Evolutionary conservation across 495 filamentous ascomycete species (phyloP).

Genomic region (Pseudoneurospora amorphoporcata): DNA sequence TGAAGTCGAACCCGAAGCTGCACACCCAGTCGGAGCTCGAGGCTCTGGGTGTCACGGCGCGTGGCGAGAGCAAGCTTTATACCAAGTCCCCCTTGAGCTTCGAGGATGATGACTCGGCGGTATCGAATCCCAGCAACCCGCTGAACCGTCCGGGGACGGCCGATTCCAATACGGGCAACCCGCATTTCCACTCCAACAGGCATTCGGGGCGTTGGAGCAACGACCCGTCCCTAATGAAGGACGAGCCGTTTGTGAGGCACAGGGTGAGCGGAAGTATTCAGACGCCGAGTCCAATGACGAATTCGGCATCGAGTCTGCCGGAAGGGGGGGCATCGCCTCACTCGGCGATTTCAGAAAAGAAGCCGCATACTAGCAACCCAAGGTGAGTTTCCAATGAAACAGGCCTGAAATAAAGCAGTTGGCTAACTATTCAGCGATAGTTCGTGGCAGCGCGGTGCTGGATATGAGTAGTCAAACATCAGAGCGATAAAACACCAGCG

Average conservation of each 20-base stretch:
- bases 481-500: background rate
- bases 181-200: constrained; percentile 3
- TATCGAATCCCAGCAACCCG: constrained; percentile 32
- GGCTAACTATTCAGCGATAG: constrained; percentile 18
- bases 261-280: constrained; percentile 14
- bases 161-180: constrained; percentile 3
- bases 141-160: constrained; percentile 7
- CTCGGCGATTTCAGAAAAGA: constrained; percentile 14
- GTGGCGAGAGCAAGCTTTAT: constrained; percentile 63
- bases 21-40: constrained; percentile 72
- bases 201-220: constrained; percentile 8
- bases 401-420: constrained; percentile 3
- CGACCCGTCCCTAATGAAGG: background rate
- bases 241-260: constrained; percentile 5
- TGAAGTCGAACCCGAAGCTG: constrained; percentile 91
- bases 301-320: constrained; percentile 8
- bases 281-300: constrained; percentile 14
- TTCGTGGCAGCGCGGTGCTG: constrained; percentile 46
- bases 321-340: constrained; percentile 5
- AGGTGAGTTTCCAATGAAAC: constrained; percentile 26
- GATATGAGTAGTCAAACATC: constrained; percentile 35
- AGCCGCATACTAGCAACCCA: constrained; percentile 24
- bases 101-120: constrained; percentile 67
- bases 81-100: constrained; percentile 53
- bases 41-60: constrained; percentile 83